These are phyloP conservation scores for Hansfordia pulvinata DNA, from an alignment of 2,329 filamentous ascomycete species.

Conservation along the genomic window DNA sequence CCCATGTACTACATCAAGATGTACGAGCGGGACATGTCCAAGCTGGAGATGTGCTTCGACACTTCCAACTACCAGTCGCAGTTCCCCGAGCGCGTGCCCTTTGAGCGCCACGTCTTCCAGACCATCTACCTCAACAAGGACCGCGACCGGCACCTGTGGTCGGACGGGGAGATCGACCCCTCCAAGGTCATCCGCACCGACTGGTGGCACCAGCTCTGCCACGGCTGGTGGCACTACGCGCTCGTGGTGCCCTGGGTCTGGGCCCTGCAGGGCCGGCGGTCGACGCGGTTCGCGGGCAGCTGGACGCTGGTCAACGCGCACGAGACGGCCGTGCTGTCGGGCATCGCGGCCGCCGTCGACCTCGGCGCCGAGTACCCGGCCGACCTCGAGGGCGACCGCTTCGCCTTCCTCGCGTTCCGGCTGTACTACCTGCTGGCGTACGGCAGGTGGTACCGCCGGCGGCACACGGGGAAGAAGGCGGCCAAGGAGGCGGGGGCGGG, in stretches of 20 bases:
- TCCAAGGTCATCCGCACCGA: slow-evolving; percentile 41
- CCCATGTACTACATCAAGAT: slow-evolving; percentile 47
- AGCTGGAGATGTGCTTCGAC: slow-evolving; percentile 38
- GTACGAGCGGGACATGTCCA: slow-evolving; percentile 33
- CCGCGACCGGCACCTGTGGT: slow-evolving; percentile 38
- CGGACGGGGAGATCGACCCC: slow-evolving; percentile 35
- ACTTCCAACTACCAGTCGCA: slow-evolving; percentile 45
- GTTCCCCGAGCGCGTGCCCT: slow-evolving; percentile 36
- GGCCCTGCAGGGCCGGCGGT: slow-evolving; percentile 47
- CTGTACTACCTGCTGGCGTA: slow-evolving; percentile 48
- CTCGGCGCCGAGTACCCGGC: slow-evolving; percentile 51
- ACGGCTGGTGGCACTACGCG: slow-evolving; percentile 42
- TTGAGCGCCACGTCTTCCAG: slow-evolving; percentile 22
- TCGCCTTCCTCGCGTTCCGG: slow-evolving; percentile 45
- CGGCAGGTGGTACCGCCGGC: slow-evolving; percentile 42
- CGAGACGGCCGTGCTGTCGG: slow-evolving; percentile 54
- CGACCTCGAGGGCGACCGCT: slow-evolving; percentile 48
- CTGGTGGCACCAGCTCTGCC: slow-evolving; percentile 50
- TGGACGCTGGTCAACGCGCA: slow-evolving; percentile 58
- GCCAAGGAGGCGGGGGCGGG: too few relatives aligned
- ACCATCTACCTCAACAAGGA: slow-evolving; percentile 46
- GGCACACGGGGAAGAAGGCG: slow-evolving; percentile 15
- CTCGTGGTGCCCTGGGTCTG: slow-evolving; percentile 53
- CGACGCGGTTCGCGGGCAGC: slow-evolving; percentile 45
- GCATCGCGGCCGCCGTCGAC: slow-evolving; percentile 54